Evolutionary conservation across 495 filamentous ascomycete species (phyloP), one percentile per base, ranked within the genome.

Genomic region (Poronia punctata): DNA sequence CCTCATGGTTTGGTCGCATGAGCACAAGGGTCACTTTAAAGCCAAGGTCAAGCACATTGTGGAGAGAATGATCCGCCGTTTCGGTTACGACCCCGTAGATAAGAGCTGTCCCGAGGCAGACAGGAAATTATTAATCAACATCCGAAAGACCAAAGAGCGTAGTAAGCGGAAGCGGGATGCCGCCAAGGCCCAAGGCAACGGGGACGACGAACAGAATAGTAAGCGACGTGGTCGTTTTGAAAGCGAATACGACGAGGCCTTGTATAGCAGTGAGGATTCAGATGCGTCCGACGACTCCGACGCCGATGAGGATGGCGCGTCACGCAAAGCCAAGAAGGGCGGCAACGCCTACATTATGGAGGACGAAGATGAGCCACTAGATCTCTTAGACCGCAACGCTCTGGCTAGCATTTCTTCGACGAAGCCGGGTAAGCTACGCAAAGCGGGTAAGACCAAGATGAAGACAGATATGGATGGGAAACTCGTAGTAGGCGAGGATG

Each of bases 1-100:
- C 60, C 66, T 96, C 7, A 85, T 96, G 80, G 80, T 84, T 14
- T 98, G 92, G 92, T 87, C 83, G 52, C 87, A 95, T 63, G 92
- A 98, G 61, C 93, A 98, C 67, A 96, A 94, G 65, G 88, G 85
- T 11, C 87, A 92, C 53, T 88, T 97, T 59, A 84, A 86, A 46
- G 81, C 86, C 20, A 97, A 96, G 70, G 88, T 98, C 39, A 97
- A 95, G 76, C 87, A 95, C 53, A 95, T 98, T 47, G 61, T 97
- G 20, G 92, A 98, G 64, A 78, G 92, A 20, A 86, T 95, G 70
- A 80, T 96, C 18, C 76, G 92, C 12, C 77, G 88, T 35, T 96
- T 95, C 62, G 90, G 93, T 20, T 80, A 82, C 26, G 80, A 88
- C 1, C 50, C 69, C 5, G 75, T 98, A 3, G 87, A 89, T 60